These are phyloP conservation scores for Pseudogymnoascus sp. DNA, from an alignment of 2,329 filamentous ascomycete genomes.

Conservation along the genomic window DNA sequence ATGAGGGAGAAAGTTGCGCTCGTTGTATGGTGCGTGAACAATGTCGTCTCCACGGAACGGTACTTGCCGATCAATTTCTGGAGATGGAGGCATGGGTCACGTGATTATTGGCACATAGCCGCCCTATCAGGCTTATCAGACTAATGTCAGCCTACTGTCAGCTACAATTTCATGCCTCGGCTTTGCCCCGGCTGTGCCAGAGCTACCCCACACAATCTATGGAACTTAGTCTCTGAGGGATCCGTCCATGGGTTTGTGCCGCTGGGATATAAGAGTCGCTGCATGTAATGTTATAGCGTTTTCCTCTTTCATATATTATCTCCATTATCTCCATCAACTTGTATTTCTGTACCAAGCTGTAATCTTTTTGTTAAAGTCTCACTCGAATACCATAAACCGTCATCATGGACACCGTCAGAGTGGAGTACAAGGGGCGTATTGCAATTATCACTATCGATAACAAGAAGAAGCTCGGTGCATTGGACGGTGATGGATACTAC, in stretches of 20 bases:
- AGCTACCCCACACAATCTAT: background rate
- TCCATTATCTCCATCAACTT: background rate
- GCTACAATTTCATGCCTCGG: background rate
- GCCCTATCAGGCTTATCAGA: background rate
- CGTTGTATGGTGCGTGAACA: background rate
- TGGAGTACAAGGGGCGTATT: conserved; percentile 60
- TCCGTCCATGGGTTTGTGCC: background rate
- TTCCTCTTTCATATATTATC: background rate
- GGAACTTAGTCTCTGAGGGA: background rate
- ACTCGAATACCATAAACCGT: background rate
- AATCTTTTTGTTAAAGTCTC: background rate
- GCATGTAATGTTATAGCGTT: background rate
- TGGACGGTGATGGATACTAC: conserved; percentile 68
- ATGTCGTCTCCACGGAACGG: background rate
- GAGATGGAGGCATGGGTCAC: background rate
- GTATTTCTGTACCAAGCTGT: background rate
- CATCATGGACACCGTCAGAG: conserved; percentile 17
- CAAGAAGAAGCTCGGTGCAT: conserved; percentile 78
- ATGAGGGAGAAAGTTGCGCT: background rate
- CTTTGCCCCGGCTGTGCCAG: background rate
- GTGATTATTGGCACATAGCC: background rate
- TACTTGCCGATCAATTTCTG: background rate
- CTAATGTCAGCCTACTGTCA: background rate
- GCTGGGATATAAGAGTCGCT: background rate
- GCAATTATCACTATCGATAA: conserved; percentile 84